Conservation (phyloP, 2,329 filamentous ascomycete species). For the Xylariaceae sp. region DNA sequence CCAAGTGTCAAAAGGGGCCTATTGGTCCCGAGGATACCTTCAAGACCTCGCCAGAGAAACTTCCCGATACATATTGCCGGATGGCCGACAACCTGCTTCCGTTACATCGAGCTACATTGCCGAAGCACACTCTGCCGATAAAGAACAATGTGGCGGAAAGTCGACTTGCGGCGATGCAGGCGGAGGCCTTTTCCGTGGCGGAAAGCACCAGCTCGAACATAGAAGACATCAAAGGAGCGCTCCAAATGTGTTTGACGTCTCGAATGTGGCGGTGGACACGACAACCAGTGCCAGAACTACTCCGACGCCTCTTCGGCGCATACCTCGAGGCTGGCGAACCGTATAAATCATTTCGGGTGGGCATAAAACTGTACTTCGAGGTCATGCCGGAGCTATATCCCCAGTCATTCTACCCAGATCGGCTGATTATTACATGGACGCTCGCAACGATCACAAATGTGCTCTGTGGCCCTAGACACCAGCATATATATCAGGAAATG, state of each 20-base stretch:
- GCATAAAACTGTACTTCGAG: constrained; percentile 22
- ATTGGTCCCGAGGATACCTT: constrained; percentile 37
- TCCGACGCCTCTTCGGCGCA: constrained; percentile 16
- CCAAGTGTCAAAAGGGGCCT: constrained; percentile 39
- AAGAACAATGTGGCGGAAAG: constrained; percentile 11
- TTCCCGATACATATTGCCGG: constrained; percentile 11
- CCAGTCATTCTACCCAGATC: constrained; percentile 19
- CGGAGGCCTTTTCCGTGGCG: constrained; percentile 18
- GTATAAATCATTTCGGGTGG: constrained; percentile 20
- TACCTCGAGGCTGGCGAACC: constrained; percentile 17
- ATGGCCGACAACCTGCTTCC: constrained; percentile 16
- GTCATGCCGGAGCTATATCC: constrained; percentile 16
- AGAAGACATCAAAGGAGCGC: constrained; percentile 14
- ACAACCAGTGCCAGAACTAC: constrained; percentile 21
- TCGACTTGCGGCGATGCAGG: constrained; percentile 20
- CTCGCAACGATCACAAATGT: constrained; percentile 21
- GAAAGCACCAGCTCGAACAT: constrained; percentile 7
- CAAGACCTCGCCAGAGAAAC: constrained; percentile 15
- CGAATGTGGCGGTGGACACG: constrained; percentile 22
- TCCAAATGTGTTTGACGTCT: constrained; percentile 23
- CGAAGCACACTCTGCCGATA: constrained; percentile 7
- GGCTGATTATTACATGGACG: constrained; percentile 18
- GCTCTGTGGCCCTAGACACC: constrained; percentile 14
- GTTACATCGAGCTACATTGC: constrained; percentile 9
- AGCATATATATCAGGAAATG: constrained; percentile 19